Evolutionary conservation across 2,329 filamentous ascomycete genomes (phyloP).

Genomic region (Ophiocordyceps camponoti-floridani): DNA sequence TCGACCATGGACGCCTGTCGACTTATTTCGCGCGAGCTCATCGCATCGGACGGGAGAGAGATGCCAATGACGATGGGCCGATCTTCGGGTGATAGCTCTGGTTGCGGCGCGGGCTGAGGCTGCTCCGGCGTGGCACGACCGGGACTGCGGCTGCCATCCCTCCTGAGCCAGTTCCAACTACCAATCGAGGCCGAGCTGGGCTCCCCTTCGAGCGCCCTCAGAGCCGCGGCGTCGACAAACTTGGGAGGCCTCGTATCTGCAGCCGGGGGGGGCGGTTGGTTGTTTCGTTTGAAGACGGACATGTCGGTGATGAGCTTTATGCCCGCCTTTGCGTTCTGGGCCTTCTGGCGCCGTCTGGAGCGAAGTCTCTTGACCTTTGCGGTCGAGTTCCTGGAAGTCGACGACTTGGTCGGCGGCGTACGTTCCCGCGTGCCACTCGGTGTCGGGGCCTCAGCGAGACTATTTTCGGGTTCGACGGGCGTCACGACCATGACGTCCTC

Average conservation of each 20-base stretch:
- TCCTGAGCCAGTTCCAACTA: constrained; percentile 38
- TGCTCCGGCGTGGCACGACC: constrained; percentile 10
- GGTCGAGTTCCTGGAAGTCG: constrained; percentile 16
- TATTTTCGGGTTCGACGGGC: constrained; percentile 16
- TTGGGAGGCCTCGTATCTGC: constrained; percentile 18
- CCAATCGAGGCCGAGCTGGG: constrained; percentile 35
- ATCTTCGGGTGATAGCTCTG: constrained; percentile 47
- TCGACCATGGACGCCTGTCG: constrained; percentile 29
- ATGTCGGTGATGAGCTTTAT: constrained; percentile 57
- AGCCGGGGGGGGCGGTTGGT: constrained; percentile 15
- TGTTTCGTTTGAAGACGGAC: constrained; percentile 28
- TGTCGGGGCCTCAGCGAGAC: constrained; percentile 11
- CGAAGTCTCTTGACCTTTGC: constrained; percentile 28
- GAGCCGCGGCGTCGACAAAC: constrained; percentile 40
- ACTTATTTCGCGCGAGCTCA: constrained; percentile 17
- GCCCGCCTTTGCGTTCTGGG: constrained; percentile 40
- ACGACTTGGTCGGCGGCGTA: constrained; percentile 3
- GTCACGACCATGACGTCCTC: constrained; percentile 27
- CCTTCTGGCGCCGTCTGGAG: constrained; percentile 42
- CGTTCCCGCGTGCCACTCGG: constrained; percentile 5
- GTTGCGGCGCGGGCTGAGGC: constrained; percentile 9
- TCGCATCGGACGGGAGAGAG: constrained; percentile 33
- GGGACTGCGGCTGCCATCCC: constrained; percentile 15
- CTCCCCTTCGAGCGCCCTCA: constrained; percentile 40
- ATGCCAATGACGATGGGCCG: constrained; percentile 60